Evolutionary conservation across 2,329 filamentous ascomycete species (phyloP), one percentile per base, ranked within the genome.

Genomic region (Metarhizium rileyi): DNA sequence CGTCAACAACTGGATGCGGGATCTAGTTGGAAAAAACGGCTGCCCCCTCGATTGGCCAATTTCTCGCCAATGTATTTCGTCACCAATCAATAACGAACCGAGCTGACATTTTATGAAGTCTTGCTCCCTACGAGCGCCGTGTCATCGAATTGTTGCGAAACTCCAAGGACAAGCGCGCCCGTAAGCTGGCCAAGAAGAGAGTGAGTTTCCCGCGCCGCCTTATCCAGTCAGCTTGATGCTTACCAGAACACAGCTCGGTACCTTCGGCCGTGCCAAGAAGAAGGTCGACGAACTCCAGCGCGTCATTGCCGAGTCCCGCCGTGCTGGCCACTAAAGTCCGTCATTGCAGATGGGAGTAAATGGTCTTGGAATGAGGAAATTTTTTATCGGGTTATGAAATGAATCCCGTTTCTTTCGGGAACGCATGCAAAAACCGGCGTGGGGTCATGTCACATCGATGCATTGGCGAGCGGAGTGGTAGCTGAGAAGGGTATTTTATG

Each of bases 231-330:
- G 27, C 10, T 28, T 10, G 30, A 33, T 16, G 30, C 30, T 33
- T 2, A 33, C 14, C 1, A n/a, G 12, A 16, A 10, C 52, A 57
- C 59, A 93, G 86, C 90, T 98, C 80, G 93, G 93, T 72, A 97
- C 93, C 65, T 97, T 97, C 76, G 87, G 88, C 70, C 91, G 93
- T 74, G 91, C 91, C 70, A 98, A 98, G 91, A 85, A 82, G 73
- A 98, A 98, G 91, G 93, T 98, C 63, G 93, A 98, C 72, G 91
- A 97, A 80, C 89, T 98, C 78, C 88, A 90, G 78, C 84, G 88
- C 68, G 87, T 98, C 75, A 98, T 98, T 71, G 89, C 91, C 67
- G 93, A 97, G 80, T 85, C 90, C 70, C 90, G 91, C 76, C 74
- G 77, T 64, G 68, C 72, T n/a, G n/a, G n/a, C 62, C 78, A 81